Percentiles rank a stretch among this genome's conserved stretches.
Conservation (phyloP, 495 filamentous ascomycete species). For the Parathielavia hyrcaniae region DNA sequence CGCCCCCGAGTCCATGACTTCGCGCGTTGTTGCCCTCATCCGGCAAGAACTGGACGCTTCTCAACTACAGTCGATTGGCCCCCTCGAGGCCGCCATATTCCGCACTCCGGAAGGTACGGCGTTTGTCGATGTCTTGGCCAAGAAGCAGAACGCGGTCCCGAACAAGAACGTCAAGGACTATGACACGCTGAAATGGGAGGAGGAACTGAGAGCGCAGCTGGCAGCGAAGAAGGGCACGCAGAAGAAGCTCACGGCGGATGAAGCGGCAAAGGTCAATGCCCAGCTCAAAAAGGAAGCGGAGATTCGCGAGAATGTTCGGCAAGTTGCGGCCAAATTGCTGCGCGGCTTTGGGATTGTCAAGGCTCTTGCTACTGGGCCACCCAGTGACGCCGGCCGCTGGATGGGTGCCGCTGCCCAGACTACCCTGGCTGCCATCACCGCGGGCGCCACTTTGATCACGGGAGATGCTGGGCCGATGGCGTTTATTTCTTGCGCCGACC, state of each 20-base stretch:
- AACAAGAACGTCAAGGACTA: constrained; percentile 87
- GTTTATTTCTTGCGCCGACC: constrained; percentile 69
- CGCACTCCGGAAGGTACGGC: constrained; percentile 77
- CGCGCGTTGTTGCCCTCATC: constrained; percentile 67
- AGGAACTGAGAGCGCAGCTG: constrained; percentile 79
- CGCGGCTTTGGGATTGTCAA: constrained; percentile 79
- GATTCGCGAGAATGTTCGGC: constrained; percentile 63
- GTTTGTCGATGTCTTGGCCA: constrained; percentile 84
- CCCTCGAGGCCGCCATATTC: constrained; percentile 84
- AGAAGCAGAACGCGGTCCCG: constrained; percentile 61
- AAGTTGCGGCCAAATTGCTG: constrained; percentile 60
- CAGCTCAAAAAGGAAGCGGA: constrained; percentile 80
- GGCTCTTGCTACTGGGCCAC: constrained; percentile 75
- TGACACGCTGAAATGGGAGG: constrained; percentile 93
- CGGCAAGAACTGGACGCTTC: constrained; percentile 59
- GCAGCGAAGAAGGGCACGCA: constrained; percentile 86
- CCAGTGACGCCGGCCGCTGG: constrained; percentile 78
- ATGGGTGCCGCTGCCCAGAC: constrained; percentile 69
- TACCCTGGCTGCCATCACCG: constrained; percentile 63
- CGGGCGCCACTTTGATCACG: constrained; percentile 73
- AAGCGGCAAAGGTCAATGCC: constrained; percentile 82
- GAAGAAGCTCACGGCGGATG: constrained; percentile 83
- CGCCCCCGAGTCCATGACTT: constrained; percentile 73
- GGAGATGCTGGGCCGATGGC: constrained; percentile 72
- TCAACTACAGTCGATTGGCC: constrained; percentile 63